These are phyloP conservation scores for Apophysomyces trapeziformis DNA, from an alignment of 371 early-diverging fungal species.

Conservation along the genomic window DNA sequence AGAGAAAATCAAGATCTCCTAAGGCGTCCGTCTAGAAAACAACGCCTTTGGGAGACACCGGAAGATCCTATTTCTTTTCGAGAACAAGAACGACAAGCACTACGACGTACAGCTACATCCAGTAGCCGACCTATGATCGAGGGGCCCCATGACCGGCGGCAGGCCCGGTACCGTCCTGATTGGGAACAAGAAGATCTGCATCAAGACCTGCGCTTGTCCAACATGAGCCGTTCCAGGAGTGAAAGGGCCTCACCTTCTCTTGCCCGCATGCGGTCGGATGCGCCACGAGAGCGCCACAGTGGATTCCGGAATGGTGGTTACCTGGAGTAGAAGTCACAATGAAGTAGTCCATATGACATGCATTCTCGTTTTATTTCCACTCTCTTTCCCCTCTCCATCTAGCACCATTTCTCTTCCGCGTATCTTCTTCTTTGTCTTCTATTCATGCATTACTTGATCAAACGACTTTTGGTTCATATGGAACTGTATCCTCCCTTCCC, in stretches of 20 bases:
- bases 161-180: conserved; percentile 1
- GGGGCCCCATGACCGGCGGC: not conserved
- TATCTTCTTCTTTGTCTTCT: conserved; percentile 5
- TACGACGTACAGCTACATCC: conserved; percentile 10
- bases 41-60: conserved; percentile 15
- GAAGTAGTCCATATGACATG: not conserved
- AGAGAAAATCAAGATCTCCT: not conserved
- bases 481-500: conserved; percentile 14
- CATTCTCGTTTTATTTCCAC: too few species aligned
- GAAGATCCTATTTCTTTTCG: conserved; percentile 9
- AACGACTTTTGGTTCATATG: conserved; percentile 16
- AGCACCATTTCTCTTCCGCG: not conserved
- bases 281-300: conserved; percentile 8
- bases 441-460: conserved; percentile 13
- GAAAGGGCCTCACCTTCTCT: conserved; percentile 4
- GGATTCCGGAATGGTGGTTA: not conserved
- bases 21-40: conserved; percentile 14
- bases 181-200: not conserved
- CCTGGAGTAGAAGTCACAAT: conserved; percentile 7
- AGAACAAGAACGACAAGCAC: conserved; percentile 17
- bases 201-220: not conserved
- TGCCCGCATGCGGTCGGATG: not conserved
- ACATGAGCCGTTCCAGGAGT: conserved; percentile 12
- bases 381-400: not conserved
- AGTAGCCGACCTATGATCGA: not conserved